Base-by-base conservation (phyloP, 139 green algal genomes). In the Monoraphidium neglectum region DNA sequence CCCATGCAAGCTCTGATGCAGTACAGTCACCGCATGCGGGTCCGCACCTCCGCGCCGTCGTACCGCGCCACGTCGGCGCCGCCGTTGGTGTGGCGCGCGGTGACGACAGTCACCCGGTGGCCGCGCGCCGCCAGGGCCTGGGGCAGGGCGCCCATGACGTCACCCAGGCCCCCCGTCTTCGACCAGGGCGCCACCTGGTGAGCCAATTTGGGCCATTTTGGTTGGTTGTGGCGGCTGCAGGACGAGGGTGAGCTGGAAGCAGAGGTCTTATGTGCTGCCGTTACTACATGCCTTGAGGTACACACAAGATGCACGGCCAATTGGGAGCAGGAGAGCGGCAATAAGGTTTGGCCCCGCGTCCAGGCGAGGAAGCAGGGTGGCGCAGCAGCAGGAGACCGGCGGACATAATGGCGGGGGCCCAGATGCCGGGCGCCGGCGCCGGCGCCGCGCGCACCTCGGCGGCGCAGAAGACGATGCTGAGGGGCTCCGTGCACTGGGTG, bases 91-190 rank as follows among this genome's bases (percentile, higher is more conserved):
- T 88, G 86, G 61, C 84, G 85, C 76, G 87, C 84, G 4, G 66
- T 47, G 2, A 95, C 86, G 40, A 90, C 83, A 87, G 94, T 94
- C 53, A 95, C 88, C n/a, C 89, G 74, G 80, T 95, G 91, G 2
- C 91, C 91, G 1, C 88, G 72, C 2, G 35, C 53, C 10, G 89
- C 88, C 70, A 95, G 85, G 6, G 87, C 84, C 35, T 83, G 74
- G 2, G 89, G 87, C 71, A 94, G 81, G 5, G 82, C 82, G 12
- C 89, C 91, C 51, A 90, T 86, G 33, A 98, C 94, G 63, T 98
- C 95, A 13, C 93, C 95, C 73, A 98, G 90, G 30, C 95, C 95
- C 15, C 94, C 94, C 8, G 94, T 98, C 84, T 98, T 98, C 77
- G 81, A 90, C 87, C 90, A 98, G 13, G 94, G 94, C 2, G 92